Evolutionary conservation across 106 monocot genomes (phyloP).

Genomic region (Phalaenopsis aphrodite): DNA sequence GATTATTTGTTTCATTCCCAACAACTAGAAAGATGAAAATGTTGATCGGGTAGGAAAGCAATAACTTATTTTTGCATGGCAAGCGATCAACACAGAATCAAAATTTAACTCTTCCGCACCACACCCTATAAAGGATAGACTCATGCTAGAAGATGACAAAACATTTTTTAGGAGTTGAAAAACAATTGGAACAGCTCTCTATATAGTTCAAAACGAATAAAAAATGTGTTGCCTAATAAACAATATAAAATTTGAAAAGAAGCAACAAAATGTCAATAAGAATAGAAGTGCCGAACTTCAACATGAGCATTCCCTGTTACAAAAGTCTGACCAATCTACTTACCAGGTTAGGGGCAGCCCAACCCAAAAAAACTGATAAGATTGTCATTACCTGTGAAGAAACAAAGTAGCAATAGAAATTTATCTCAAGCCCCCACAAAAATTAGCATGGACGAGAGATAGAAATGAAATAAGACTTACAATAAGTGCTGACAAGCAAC

Average conservation of each 20-base stretch:
- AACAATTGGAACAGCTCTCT: neutral
- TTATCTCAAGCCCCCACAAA: slow-evolving; percentile 5
- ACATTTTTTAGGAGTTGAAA: neutral
- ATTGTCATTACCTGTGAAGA: slow-evolving; percentile 82
- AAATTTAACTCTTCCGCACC: neutral
- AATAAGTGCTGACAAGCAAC: slow-evolving; percentile 67
- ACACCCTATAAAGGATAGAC: neutral
- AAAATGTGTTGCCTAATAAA: neutral
- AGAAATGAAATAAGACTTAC: slow-evolving; percentile 43
- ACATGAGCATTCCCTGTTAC: neutral
- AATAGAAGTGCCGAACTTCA: neutral
- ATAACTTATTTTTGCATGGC: no score
- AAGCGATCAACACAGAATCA: neutral
- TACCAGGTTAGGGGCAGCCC: slow-evolving; percentile 99
- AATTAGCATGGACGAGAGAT: neutral
- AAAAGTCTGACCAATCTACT: slow-evolving; percentile 10
- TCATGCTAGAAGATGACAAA: neutral
- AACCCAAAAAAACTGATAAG: slow-evolving; percentile 82
- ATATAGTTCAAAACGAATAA: neutral
- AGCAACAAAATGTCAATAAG: neutral
- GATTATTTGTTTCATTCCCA: no score
- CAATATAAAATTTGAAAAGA: neutral
- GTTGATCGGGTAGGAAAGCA: no score
- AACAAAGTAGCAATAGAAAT: neutral
- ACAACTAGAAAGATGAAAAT: no score